Base-by-base conservation (phyloP, 768 basidiomycete genomes). In the Phylloporus arenicola region DNA sequence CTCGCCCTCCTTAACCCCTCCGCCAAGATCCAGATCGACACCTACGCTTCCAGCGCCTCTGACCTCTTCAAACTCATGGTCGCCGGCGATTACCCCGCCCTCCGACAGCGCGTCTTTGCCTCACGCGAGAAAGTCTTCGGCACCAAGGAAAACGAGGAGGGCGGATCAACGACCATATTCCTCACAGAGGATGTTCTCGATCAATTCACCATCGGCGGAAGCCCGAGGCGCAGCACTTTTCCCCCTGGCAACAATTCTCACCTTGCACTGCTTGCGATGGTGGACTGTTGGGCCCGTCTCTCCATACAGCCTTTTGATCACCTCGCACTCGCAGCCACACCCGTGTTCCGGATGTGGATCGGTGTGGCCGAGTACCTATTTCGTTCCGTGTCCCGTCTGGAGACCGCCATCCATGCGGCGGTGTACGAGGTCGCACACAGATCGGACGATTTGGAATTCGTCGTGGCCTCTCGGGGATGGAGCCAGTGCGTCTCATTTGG, bases 11-110 rank as follows among this genome's bases (percentile, higher is more conserved):
- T 99, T 54, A 98, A 99, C 68, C 95, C 96, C 5, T 84, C 79
- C 11, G 96, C 96, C 0, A 80, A 80, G 37, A 67, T 76, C 1
- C 95, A 97, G 65, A 97, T 99, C 56, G 79, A 96, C 58, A 92
- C 95, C 57, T 99, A 85, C 64, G 85, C 95, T 3, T 79, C 80
- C 51, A 87, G 84, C 60, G 82, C 83, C 8, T 88, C 88, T 3
- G 92, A 92, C 50, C 76, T 98, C 25, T 98, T 92, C 78, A 98
- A 97, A 68, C 77, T 99, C 63, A 98, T 99, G 93, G 75, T 98
- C 41, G 73, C 70, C 10, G 73, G 72, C 4, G 75, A 79, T 49
- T 72, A 77, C 29, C 64, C 66, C 8, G 75, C 72, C 30, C 78
- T 99, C 20, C 75, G 84, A 29, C 69, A 78, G 39, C 78, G 96